These are phyloP conservation scores for Meredithiella fracta DNA, from an alignment of 2,329 filamentous ascomycete genomes.

Conservation along the genomic window DNA sequence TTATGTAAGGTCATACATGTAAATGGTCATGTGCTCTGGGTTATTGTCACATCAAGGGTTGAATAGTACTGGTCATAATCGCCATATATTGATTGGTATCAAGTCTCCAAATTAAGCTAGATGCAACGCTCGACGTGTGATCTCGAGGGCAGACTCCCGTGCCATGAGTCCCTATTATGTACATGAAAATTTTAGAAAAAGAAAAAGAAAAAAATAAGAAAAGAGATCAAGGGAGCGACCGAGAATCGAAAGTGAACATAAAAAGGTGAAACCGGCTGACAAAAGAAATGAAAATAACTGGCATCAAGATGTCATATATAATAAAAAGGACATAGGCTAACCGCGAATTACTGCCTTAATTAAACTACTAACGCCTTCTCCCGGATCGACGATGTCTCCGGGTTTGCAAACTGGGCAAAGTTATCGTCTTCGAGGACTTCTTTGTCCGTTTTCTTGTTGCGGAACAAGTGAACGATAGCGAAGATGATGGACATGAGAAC, in stretches of 20 bases:
- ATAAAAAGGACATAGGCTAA: background rate
- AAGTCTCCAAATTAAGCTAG: constrained; percentile 2
- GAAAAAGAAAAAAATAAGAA: background rate
- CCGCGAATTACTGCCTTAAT: background rate
- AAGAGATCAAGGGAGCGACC: background rate
- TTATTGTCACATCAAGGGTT: background rate
- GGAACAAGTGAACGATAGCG: constrained; percentile 2
- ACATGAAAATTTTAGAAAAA: constrained; percentile 6
- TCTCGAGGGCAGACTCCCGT: background rate
- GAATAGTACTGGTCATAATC: background rate
- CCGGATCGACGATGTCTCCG: background rate
- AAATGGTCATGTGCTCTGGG: background rate
- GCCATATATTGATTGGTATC: background rate
- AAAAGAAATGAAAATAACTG: constrained; percentile 1
- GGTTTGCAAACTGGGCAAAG: background rate
- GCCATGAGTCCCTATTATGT: constrained; percentile 3
- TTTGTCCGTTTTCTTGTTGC: background rate
- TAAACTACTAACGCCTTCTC: constrained; percentile 10
- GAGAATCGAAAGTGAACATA: background rate
- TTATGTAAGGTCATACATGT: no score
- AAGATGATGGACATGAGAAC: constrained; percentile 18
- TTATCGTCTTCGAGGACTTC: constrained; percentile 3
- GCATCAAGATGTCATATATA: background rate
- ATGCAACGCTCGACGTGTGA: background rate
- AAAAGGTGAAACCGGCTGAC: background rate